These are phyloP conservation scores for Candolleomyces eurysporus DNA, from an alignment of 768 basidiomycete genomes.

Conservation along the genomic window DNA sequence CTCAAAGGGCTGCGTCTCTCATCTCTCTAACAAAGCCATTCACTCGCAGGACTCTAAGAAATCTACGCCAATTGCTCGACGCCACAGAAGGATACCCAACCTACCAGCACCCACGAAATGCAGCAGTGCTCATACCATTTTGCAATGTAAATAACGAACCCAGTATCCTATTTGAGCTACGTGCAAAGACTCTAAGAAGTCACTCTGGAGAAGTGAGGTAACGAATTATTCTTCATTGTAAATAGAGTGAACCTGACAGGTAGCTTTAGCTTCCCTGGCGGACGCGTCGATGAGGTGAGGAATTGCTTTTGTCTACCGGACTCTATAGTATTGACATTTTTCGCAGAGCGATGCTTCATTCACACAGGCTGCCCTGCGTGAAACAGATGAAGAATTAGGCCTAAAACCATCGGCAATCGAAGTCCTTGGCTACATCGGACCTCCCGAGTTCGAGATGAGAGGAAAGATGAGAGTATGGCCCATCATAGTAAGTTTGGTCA, in stretches of 20 bases:
- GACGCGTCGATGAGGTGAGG: constrained; percentile 61
- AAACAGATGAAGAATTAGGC: constrained; percentile 74
- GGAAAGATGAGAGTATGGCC: constrained; percentile 71
- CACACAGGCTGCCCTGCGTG: constrained; percentile 60
- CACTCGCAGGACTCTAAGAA: constrained; percentile 32
- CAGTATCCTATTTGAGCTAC: constrained; percentile 69
- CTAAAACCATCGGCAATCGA: constrained; percentile 59
- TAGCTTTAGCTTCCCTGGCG: constrained; percentile 67
- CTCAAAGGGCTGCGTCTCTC: constrained; percentile 13
- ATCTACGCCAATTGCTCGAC: constrained; percentile 25
- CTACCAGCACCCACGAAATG: constrained; percentile 35
- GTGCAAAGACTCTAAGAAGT: constrained; percentile 58
- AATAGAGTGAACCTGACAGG: not conserved
- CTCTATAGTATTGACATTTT: constrained; percentile 12
- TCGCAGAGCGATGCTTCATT: constrained; percentile 52
- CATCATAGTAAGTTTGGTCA: constrained; percentile 57
- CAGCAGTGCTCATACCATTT: constrained; percentile 73
- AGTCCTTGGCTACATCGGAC: constrained; percentile 62
- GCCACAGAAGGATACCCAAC: constrained; percentile 5
- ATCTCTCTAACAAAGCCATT: constrained; percentile 38
- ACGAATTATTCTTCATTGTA: not conserved
- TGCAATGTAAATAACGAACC: constrained; percentile 71
- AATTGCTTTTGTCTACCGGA: not conserved
- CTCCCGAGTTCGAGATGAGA: constrained; percentile 54
- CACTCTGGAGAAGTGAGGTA: constrained; percentile 88